Percentiles rank a stretch among this genome's conserved stretches.
Evolutionary conservation across 2,329 filamentous ascomycete genomes (phyloP).

Genomic region (Aspergillus spinulosporus): DNA sequence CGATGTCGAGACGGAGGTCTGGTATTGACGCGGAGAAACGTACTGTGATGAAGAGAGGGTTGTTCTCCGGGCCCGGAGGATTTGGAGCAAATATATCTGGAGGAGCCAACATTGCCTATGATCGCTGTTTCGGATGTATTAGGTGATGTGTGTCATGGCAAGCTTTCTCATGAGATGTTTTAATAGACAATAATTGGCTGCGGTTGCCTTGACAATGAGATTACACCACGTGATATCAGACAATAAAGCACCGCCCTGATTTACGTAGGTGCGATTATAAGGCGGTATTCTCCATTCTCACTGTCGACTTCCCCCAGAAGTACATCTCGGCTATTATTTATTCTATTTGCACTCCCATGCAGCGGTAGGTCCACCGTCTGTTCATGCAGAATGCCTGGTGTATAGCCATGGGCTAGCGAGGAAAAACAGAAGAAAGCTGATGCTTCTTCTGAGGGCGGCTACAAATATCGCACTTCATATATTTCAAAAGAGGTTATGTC

Average conservation of each 20-base stretch:
- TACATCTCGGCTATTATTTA: too few relatives aligned
- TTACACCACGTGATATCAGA: conserved; percentile 14
- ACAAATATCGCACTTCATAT: background rate
- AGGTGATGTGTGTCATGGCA: background rate
- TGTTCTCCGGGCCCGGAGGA: conserved; percentile 15
- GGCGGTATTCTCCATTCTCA: too few relatives aligned
- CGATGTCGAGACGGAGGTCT: conserved; percentile 77
- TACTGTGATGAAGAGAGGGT: conserved; percentile 71
- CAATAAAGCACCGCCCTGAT: background rate
- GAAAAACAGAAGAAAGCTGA: too few relatives aligned
- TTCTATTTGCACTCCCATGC: too few relatives aligned
- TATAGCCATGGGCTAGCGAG: too few relatives aligned
- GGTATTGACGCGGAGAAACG: conserved; percentile 85
- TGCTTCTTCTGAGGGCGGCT: too few relatives aligned
- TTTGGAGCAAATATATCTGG: background rate
- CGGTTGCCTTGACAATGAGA: conserved; percentile 18
- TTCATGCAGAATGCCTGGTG: too few relatives aligned
- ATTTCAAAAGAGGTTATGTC: background rate
- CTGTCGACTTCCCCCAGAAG: too few relatives aligned
- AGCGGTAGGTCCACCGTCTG: too few relatives aligned
- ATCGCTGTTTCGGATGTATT: background rate
- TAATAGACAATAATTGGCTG: background rate
- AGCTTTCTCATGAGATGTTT: background rate
- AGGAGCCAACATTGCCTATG: conserved; percentile 1
- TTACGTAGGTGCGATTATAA: too few relatives aligned